These are phyloP conservation scores for Fusarium setosum DNA, from an alignment of 2,329 filamentous ascomycete species.

Conservation along the genomic window DNA sequence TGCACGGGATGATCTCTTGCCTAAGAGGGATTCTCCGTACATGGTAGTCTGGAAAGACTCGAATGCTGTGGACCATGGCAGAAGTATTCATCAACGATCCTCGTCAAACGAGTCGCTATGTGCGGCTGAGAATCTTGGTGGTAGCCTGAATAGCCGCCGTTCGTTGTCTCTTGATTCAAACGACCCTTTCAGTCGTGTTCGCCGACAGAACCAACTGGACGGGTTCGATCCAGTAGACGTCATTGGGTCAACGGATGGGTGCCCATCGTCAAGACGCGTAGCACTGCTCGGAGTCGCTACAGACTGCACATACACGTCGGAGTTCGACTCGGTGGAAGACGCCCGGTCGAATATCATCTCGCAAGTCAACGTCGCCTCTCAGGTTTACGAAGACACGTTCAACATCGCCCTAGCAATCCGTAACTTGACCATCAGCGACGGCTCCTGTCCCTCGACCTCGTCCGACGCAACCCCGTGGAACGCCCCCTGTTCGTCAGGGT, in stretches of 20 bases:
- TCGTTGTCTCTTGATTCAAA: background rate
- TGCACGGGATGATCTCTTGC: background rate
- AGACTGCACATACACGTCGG: constrained; percentile 83
- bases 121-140: background rate
- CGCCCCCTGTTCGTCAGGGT: constrained; percentile 69
- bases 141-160: background rate
- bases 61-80: background rate
- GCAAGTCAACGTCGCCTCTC: constrained; percentile 86
- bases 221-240: constrained; percentile 4
- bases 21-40: background rate
- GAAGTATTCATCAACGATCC: background rate
- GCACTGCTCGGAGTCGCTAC: constrained; percentile 91
- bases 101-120: constrained; percentile 1
- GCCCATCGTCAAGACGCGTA: constrained; percentile 82
- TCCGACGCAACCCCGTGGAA: constrained; percentile 80
- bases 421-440: constrained; percentile 79
- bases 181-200: background rate
- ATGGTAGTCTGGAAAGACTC: constrained; percentile 33
- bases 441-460: constrained; percentile 72
- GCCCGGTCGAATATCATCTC: constrained; percentile 78
- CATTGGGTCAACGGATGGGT: constrained; percentile 82
- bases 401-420: constrained; percentile 88
- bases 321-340: constrained; percentile 71
- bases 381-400: constrained; percentile 85
- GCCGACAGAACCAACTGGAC: background rate